Conservation (phyloP, 768 basidiomycete genomes). For the Mrakia gelida region DNA sequence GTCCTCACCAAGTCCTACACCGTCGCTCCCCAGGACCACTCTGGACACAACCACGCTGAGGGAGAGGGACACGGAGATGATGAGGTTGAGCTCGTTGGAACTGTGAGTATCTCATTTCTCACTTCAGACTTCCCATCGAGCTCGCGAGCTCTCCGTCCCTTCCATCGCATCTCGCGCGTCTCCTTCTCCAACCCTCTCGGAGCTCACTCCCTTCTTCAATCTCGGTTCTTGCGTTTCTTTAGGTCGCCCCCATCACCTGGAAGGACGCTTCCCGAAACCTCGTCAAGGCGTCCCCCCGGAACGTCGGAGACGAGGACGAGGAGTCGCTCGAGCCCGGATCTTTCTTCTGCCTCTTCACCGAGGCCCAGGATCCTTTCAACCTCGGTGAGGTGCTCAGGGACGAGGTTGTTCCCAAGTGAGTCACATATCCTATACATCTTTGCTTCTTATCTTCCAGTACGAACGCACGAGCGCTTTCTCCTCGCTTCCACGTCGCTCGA, state of each 20-base stretch:
- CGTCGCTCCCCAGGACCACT: not conserved
- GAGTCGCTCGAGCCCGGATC: constrained; percentile 31
- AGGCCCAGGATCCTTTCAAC: constrained; percentile 20
- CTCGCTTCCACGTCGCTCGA: not conserved
- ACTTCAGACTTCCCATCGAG: not conserved
- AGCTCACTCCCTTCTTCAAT: not conserved
- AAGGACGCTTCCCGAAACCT: constrained; percentile 32
- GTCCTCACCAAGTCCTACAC: constrained; percentile 28
- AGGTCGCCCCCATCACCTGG: constrained; percentile 29
- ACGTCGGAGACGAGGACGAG: constrained; percentile 21
- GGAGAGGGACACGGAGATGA: constrained; percentile 22
- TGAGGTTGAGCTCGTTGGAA: constrained; percentile 19
- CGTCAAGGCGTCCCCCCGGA: constrained; percentile 15
- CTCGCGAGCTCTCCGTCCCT: too few relatives aligned
- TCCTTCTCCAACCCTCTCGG: not conserved
- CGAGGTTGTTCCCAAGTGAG: constrained; percentile 24
- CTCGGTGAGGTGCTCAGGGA: constrained; percentile 25
- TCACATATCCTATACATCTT: not conserved
- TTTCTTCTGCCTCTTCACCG: constrained; percentile 30
- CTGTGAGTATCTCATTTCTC: not conserved
- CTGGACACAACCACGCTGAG: constrained; percentile 2
- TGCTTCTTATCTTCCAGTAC: too few relatives aligned
- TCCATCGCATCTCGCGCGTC: too few relatives aligned
- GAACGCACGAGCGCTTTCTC: not conserved
- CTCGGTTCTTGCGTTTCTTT: not conserved